Evolutionary conservation across 2,329 filamentous ascomycete genomes (phyloP), one percentile per base, ranked within the genome.

Genomic region (Penicillium nordicum): DNA sequence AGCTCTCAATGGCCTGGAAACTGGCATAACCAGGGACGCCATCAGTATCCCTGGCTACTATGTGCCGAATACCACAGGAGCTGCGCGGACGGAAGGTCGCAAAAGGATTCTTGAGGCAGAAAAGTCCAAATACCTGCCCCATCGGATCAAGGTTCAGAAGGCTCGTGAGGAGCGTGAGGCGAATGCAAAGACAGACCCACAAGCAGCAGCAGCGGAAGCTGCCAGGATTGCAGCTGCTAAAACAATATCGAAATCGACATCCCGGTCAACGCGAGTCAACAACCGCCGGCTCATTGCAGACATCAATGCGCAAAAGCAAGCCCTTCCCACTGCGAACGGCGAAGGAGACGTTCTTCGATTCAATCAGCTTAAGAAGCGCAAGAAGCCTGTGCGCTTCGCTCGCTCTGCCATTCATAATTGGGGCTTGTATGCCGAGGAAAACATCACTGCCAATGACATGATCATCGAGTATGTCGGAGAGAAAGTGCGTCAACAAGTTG

Each of bases 391-490:
- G 73, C 94, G 95, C 72, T 99, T 99, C 76, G 94, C 93, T 55
- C 86, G 94, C 43, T 99, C 94, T 50, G 94, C 94, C 44, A 99
- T 99, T 67, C 94, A 99, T 77, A 97, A 97, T 69, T 99, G 94
- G 94, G 94, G 94, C 29, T 79, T 99, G 29, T 99, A 99, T 71
- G 92, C 94, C 4, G 93, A 97, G 81, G 94, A 99, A 76, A 94
- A 96, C 70, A 99, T 99, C 62, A 85, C 89, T 58, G 92, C 93
- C 72, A 95, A 96, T 73, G 94, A 99, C 76, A 97, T 99, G 92
- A 99, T 99, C 72, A 99, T 99, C 70, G 94, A 99, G 77, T 99
- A 99, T 72, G 94, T 99, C 11, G 94, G 94, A 58, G 94, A 99
- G 77, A 94, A 96, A 74, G 92, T 99, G 37, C 86, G 94, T 55